phyloP scores from a whole-genome alignment of 129 eudicot species.

The Rutidosis leptorrhynchoides region DNA sequence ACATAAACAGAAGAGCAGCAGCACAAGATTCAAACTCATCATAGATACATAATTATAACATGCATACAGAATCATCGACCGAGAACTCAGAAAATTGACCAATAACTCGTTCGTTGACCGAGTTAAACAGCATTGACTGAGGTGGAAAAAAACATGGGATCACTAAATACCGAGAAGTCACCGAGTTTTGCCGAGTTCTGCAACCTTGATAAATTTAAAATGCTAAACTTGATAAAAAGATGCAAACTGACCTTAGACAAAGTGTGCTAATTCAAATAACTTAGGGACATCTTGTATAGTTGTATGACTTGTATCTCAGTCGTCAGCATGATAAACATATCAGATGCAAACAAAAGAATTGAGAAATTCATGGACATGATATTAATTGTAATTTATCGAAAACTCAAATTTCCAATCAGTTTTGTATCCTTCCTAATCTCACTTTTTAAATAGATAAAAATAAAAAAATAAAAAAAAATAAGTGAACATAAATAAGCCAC shows the following conservation, averaged over 20 bases:
- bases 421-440: slow-evolving; percentile 9
- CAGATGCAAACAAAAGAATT: slow-evolving; percentile 8
- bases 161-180: too few relatives aligned
- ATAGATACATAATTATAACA: too few relatives aligned
- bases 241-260: background rate
- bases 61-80: too few relatives aligned
- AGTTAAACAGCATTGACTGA: too few relatives aligned
- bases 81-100: too few relatives aligned
- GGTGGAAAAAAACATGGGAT: too few relatives aligned
- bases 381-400: background rate
- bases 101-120: too few relatives aligned
- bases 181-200: too few relatives aligned
- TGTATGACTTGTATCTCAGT: slow-evolving; percentile 1
- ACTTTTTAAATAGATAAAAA: background rate
- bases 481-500: background rate
- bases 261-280: background rate
- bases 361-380: background rate
- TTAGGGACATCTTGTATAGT: background rate
- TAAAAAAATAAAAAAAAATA: background rate
- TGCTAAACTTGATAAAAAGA: background rate
- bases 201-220: slow-evolving; percentile 11
- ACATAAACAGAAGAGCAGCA: too few relatives aligned
- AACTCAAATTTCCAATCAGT: background rate
- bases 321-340: slow-evolving; percentile 13
- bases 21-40: too few relatives aligned